Evolutionary conservation across 345 rosid genomes (phyloP).

Genomic region (Psidium friedrichsthalianum): DNA sequence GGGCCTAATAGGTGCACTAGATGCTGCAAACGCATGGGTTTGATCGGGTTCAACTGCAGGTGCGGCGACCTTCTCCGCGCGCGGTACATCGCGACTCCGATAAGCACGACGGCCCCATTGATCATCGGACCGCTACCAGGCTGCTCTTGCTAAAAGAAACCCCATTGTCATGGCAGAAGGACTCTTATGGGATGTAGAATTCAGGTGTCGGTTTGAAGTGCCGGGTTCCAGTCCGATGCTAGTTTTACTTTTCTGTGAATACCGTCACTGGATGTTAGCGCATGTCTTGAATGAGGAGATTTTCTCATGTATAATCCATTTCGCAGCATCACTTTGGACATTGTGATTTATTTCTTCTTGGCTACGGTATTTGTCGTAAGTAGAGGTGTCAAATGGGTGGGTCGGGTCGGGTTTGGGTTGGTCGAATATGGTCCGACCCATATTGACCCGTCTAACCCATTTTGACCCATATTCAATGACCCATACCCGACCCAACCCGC

Average conservation of each 20-base stretch:
- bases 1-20: constrained; percentile 8
- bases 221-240: not conserved
- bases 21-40: constrained; percentile 22
- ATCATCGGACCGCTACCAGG: constrained; percentile 12
- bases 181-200: constrained; percentile 4
- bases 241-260: not conserved
- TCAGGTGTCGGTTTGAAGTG: not conserved
- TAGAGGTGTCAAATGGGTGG: no score
- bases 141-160: constrained; percentile 15
- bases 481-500: no score
- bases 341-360: not conserved
- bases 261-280: not conserved
- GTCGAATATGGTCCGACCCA: no score
- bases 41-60: constrained; percentile 24
- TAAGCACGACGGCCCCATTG: constrained; percentile 15
- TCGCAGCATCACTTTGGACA: not conserved
- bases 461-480: no score
- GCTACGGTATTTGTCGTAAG: not conserved
- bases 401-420: no score
- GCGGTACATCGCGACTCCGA: constrained; percentile 18
- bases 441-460: no score
- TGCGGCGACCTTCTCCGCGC: constrained; percentile 18
- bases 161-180: constrained; percentile 19
- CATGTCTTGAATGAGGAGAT: not conserved
- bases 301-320: not conserved